Evolutionary conservation across 2,329 filamentous ascomycete species (phyloP).

Genomic region (Immersiporthe knoxdaviesiana): DNA sequence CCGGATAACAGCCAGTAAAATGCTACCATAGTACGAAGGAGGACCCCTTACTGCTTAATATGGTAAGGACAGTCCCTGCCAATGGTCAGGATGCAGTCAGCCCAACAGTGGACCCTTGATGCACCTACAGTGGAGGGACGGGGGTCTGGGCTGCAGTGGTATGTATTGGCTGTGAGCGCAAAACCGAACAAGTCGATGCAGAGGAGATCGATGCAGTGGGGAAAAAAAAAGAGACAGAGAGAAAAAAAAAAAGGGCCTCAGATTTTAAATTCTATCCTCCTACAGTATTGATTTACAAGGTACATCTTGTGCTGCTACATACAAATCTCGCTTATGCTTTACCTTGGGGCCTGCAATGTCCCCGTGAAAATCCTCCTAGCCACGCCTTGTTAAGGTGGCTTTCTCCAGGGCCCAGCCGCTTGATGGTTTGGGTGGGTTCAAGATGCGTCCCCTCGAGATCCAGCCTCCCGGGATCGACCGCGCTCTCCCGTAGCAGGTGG

Average conservation of each 20-base stretch:
- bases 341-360: not conserved
- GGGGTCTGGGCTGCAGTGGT: not conserved
- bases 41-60: not conserved
- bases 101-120: not conserved
- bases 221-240: no score
- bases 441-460: not conserved
- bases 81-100: not conserved
- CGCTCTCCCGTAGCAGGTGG: not conserved
- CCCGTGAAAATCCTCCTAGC: not conserved
- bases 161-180: not conserved
- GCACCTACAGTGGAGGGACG: no score
- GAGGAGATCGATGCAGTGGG: no score
- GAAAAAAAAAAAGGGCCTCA: not conserved
- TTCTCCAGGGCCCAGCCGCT: not conserved
- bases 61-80: not conserved
- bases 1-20: not conserved
- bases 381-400: no score
- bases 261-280: not conserved
- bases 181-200: no score
- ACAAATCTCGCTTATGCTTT: not conserved
- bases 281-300: not conserved
- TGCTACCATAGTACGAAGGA: not conserved
- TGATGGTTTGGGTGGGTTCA: not conserved
- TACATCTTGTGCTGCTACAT: not conserved
- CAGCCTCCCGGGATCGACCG: slow-evolving; percentile 1